Evolutionary conservation across 2,329 filamentous ascomycete genomes (phyloP).

Genomic region (Sporothrix curviconia): DNA sequence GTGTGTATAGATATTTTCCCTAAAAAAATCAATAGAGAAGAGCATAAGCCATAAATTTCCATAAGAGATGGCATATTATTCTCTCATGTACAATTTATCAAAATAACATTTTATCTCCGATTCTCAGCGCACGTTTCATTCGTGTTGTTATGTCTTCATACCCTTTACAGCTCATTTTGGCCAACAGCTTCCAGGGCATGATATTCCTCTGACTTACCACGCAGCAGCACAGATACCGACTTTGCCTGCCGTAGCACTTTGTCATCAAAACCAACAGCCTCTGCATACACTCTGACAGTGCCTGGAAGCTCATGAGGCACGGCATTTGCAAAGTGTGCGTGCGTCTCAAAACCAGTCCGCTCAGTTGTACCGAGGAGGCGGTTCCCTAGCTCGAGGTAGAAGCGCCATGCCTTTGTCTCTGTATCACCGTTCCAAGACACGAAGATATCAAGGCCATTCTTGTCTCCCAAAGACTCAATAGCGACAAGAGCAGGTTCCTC

Average conservation of each 20-base stretch:
- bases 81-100: too few relatives aligned
- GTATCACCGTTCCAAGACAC: conserved; percentile 30
- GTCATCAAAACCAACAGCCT: neutral
- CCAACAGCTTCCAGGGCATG: neutral
- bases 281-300: neutral
- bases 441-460: conserved; percentile 14
- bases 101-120: neutral
- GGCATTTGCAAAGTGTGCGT: neutral
- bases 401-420: conserved; percentile 22
- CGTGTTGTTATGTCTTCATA: too few relatives aligned
- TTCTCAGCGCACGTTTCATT: too few relatives aligned
- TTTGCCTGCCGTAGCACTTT: neutral
- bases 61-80: too few relatives aligned
- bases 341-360: neutral
- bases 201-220: neutral
- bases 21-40: too few relatives aligned
- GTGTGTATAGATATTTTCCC: too few relatives aligned
- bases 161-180: neutral
- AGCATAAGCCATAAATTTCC: too few relatives aligned
- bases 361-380: neutral
- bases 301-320: neutral
- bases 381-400: conserved; percentile 1
- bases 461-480: conserved; percentile 9
- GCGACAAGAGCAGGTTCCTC: conserved; percentile 21
- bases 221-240: neutral